These are phyloP conservation scores for Mycena capillaripes DNA, from an alignment of 768 basidiomycete species.

Conservation along the genomic window DNA sequence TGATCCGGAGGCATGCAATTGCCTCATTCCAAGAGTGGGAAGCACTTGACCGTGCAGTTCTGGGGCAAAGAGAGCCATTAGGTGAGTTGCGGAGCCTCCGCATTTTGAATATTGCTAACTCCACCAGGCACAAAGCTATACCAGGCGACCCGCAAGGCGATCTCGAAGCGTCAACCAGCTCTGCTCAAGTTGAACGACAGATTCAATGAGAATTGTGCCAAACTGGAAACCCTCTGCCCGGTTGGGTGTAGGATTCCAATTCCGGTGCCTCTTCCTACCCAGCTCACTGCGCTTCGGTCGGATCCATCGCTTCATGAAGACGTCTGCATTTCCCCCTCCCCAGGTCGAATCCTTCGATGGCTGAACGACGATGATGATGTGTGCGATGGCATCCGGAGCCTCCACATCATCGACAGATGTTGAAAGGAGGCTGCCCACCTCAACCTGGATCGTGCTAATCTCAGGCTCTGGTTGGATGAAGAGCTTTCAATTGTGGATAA, in stretches of 20 bases:
- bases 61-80: too few relatives aligned
- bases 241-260: not conserved
- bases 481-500: not conserved
- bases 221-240: too few relatives aligned
- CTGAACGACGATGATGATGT: not conserved
- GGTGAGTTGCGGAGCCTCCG: too few relatives aligned
- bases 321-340: not conserved
- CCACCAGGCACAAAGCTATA: too few relatives aligned
- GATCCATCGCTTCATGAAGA: not conserved
- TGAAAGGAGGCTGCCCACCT: not conserved
- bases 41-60: too few relatives aligned
- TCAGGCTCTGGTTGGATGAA: not conserved
- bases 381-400: not conserved
- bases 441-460: not conserved
- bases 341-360: not conserved
- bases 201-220: too few relatives aligned
- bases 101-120: too few relatives aligned
- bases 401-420: not conserved
- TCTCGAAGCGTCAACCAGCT: too few relatives aligned
- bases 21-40: too few relatives aligned
- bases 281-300: not conserved
- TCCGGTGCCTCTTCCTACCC: not conserved
- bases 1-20: too few relatives aligned
- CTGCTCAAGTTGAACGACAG: too few relatives aligned
- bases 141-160: too few relatives aligned